Base-by-base conservation (phyloP, 371 early-diverging fungal species). In the Parasitella parasitica region DNA sequence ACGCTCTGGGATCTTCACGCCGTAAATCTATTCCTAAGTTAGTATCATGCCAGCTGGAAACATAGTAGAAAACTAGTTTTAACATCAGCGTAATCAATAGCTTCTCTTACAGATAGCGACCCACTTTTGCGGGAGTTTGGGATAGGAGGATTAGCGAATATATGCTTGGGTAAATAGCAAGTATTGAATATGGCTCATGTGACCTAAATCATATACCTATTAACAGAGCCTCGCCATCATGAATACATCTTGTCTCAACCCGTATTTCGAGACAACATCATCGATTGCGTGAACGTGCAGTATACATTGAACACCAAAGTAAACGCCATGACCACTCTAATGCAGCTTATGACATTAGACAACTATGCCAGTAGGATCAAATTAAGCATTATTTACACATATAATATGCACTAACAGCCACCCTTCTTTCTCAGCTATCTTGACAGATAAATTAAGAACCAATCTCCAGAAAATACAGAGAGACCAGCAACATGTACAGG, bases 91-190 rank as follows among this genome's bases (percentile, higher is more conserved):
- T n/a, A n/a, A n/a, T n/a, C n/a, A n/a, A 38, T 20, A 76, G 79
- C 68, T 8, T 69, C 76, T 15, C 22, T 77, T 7, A 52, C 63
- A 8, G 59, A 66, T 15, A 38, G 37, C 0, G 82, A 83, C 69
- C 63, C 67, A 24, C 60, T 70, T 12, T 37, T 78, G 7, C 70
- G 58, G 41, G 80, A 80, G 55, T 82, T 83, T 64, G 84, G 78
- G 4, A 57, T 75, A 24, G 85, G 81, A n/a, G 85, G 85, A 2
- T 43, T 83, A 22, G 81, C 82, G 36, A 85, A 85, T 59, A 63
- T 85, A 20, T 77, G 78, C 27, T 37, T 73, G 32, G 81, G 81
- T 79, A 74, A 54, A n/a, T 36, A n/a, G 13, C 46, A 1, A 35
- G 20, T 28, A 8, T 16, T 24, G 26, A 51, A 15, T 16, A 15